These are phyloP conservation scores for Floccularia luteovirens DNA, from an alignment of 768 basidiomycete species.

Conservation along the genomic window DNA sequence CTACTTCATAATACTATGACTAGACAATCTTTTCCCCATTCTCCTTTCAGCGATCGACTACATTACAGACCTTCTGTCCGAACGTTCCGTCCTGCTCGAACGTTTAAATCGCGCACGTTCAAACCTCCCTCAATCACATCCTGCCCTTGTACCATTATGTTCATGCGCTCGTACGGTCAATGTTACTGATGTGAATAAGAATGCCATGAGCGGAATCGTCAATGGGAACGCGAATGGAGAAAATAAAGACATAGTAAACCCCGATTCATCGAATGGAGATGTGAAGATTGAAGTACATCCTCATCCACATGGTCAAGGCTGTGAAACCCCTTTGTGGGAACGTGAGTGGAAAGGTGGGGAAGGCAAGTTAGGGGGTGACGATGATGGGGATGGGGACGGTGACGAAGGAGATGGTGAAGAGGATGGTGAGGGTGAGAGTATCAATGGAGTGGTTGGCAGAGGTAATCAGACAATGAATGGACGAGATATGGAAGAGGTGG, in stretches of 20 bases:
- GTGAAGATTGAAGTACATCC: too few species aligned
- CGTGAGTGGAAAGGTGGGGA: slow-evolving; percentile 78
- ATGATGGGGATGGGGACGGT: slow-evolving; percentile 41
- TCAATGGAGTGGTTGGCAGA: neutral
- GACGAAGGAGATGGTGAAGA: slow-evolving; percentile 19
- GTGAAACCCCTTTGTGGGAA: slow-evolving; percentile 58
- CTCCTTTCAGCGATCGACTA: slow-evolving; percentile 72
- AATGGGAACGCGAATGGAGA: too few species aligned
- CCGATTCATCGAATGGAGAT: too few species aligned
- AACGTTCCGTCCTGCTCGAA: slow-evolving; percentile 46
- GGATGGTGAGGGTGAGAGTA: slow-evolving; percentile 13
- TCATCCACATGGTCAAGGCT: neutral
- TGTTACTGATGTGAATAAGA: too few species aligned
- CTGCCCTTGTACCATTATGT: slow-evolving; percentile 32
- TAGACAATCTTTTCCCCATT: slow-evolving; percentile 1
- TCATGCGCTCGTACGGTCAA: too few species aligned
- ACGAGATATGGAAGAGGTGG: too few species aligned
- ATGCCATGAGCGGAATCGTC: too few species aligned
- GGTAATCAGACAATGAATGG: too few species aligned
- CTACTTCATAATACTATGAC: neutral
- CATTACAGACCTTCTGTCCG: slow-evolving; percentile 55
- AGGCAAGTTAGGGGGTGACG: slow-evolving; percentile 36
- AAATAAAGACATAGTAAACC: too few species aligned
- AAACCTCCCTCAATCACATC: slow-evolving; percentile 53
- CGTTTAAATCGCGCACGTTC: slow-evolving; percentile 56